These are phyloP conservation scores for Magnusiomyces tetraspermus DNA, from an alignment of 1,139 yeast genomes.

Conservation along the genomic window DNA sequence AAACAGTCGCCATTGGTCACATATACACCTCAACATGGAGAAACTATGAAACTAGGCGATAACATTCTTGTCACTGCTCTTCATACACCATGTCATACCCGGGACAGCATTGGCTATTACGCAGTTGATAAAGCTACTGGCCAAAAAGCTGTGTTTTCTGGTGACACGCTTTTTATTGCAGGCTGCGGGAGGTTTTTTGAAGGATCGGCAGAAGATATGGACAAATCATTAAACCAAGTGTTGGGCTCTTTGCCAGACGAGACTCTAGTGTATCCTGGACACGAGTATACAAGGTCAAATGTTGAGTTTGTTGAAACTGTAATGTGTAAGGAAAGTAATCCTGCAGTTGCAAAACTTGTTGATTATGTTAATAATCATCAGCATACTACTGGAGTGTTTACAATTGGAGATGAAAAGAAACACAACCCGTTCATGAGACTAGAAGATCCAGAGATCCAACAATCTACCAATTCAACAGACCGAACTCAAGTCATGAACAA, in stretches of 20 bases:
- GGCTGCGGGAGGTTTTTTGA: constrained; percentile 98
- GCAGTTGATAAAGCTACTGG: constrained; percentile 52
- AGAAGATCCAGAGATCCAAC: constrained; percentile 45
- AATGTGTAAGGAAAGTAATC: constrained; percentile 35
- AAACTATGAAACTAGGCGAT: constrained; percentile 43
- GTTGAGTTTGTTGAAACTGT: constrained; percentile 65
- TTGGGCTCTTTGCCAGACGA: constrained; percentile 55
- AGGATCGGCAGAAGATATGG: constrained; percentile 79
- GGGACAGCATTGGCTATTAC: constrained; percentile 84
- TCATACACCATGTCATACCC: constrained; percentile 97
- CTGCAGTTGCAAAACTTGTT: constrained; percentile 47
- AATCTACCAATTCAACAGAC: constrained; percentile 37
- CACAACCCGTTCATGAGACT: constrained; percentile 89
- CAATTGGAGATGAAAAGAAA: constrained; percentile 70
- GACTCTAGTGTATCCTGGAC: constrained; percentile 79
- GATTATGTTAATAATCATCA: constrained; percentile 47
- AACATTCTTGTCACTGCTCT: constrained; percentile 63
- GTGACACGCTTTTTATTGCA: constrained; percentile 86
- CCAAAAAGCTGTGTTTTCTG: constrained; percentile 77
- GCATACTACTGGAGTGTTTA: constrained; percentile 71
- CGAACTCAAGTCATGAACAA: constrained; percentile 52
- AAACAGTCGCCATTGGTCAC: constrained; percentile 63
- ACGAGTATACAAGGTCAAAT: constrained; percentile 83
- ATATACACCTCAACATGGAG: constrained; percentile 54
- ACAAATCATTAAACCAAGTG: constrained; percentile 48